Percentiles rank a stretch among this genome's conserved stretches.
These are phyloP conservation scores for Gliomastix tumulicola DNA, from an alignment of 2,329 filamentous ascomycete genomes.

Conservation along the genomic window DNA sequence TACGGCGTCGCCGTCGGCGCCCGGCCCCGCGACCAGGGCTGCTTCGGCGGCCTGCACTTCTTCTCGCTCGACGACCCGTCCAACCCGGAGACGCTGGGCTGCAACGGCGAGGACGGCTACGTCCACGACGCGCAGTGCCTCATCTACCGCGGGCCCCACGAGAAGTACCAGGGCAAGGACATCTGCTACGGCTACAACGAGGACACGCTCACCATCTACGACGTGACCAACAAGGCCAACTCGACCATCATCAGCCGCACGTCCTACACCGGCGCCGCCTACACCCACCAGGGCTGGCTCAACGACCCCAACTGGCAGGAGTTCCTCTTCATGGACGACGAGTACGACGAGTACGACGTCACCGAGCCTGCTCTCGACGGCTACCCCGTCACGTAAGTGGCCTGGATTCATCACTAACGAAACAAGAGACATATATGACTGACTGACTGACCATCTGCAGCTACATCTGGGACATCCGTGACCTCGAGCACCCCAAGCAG, in stretches of 20 bases:
- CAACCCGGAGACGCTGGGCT: conserved; percentile 43
- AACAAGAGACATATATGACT: too few relatives aligned
- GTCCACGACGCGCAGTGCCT: conserved; percentile 52
- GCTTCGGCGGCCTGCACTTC: conserved; percentile 33
- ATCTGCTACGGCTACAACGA: conserved; percentile 50
- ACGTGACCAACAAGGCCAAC: conserved; percentile 39
- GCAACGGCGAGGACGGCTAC: conserved; percentile 44
- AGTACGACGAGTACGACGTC: conserved; percentile 37
- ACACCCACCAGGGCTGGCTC: conserved; percentile 51
- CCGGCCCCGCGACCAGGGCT: conserved; percentile 3
- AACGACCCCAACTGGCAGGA: conserved; percentile 34
- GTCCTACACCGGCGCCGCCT: conserved; percentile 45
- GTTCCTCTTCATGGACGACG: conserved; percentile 38
- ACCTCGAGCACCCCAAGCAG: conserved; percentile 12
- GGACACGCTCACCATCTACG: conserved; percentile 39
- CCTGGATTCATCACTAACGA: too few relatives aligned
- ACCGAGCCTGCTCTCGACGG: conserved; percentile 29
- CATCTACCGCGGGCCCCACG: conserved; percentile 41
- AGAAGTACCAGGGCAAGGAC: conserved; percentile 33
- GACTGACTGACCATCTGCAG: too few relatives aligned
- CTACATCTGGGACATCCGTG: conserved; percentile 38
- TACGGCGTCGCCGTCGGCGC: conserved; percentile 19
- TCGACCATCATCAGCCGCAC: conserved; percentile 42
- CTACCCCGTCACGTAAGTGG: conserved; percentile 39
- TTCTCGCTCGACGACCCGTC: conserved; percentile 44